Evolutionary conservation across 139 green algal genomes (phyloP).

Genomic region (Dunaliella primolecta): DNA sequence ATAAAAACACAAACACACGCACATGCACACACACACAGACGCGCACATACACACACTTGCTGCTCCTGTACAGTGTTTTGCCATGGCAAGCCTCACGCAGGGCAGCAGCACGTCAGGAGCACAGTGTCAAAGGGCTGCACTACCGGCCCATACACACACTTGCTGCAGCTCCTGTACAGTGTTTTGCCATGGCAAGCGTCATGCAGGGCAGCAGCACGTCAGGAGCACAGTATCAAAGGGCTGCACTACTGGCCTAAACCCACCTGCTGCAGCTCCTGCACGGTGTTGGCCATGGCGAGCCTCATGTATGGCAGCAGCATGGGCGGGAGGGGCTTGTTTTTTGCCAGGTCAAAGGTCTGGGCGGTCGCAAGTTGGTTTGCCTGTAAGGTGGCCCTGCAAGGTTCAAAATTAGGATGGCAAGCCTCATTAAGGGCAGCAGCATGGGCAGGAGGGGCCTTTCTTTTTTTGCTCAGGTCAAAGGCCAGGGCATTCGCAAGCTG

Average conservation of each 20-base stretch:
- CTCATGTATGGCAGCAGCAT: conserved; percentile 78
- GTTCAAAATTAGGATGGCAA: conserved; percentile 43
- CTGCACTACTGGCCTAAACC: no score
- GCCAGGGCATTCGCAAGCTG: conserved; percentile 6
- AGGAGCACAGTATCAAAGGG: no score
- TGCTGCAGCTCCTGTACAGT: no score
- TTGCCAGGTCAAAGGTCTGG: conserved; percentile 41
- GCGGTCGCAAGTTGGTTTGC: conserved; percentile 4
- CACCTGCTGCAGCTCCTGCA: conserved; percentile 40
- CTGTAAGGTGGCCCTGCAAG: neutral
- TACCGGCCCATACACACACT: no score
- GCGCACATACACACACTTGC: no score
- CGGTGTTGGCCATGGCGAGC: conserved; percentile 58
- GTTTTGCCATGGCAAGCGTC: no score
- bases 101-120: no score
- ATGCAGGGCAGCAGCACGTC: no score
- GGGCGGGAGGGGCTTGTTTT: conserved; percentile 45
- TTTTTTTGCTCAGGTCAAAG: conserved; percentile 44
- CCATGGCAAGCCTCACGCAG: neutral
- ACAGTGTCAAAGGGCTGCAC: no score
- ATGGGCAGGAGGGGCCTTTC: conserved; percentile 47
- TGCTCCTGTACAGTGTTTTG: no score
- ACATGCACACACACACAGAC: no score
- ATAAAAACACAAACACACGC: no score
- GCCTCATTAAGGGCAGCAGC: conserved; percentile 77